A percentile compares a stretch with the other conserved stretches of the same genome.
phyloP scores from a whole-genome alignment of 2,329 filamentous ascomycete species.

The Fusarium temperatum region DNA sequence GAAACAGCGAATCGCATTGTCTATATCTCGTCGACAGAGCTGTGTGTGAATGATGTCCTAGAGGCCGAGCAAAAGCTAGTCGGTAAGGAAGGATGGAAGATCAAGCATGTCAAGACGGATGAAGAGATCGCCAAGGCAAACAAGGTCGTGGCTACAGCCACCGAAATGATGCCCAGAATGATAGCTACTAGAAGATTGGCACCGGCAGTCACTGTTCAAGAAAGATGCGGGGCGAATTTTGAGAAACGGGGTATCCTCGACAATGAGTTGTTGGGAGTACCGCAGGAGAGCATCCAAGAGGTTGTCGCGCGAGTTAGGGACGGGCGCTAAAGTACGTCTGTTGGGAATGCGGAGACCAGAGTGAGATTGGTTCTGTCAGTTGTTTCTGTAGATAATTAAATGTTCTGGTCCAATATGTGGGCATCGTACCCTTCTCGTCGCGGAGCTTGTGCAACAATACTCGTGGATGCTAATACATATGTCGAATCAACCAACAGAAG shows the following conservation, averaged over 20 bases:
- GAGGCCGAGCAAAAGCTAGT: neutral
- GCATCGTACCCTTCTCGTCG: neutral
- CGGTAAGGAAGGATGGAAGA: neutral
- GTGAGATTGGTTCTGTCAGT: fast-evolving
- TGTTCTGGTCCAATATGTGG: fast-evolving
- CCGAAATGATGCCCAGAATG: neutral
- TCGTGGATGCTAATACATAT: neutral
- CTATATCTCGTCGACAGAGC: neutral
- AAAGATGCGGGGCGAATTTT: neutral
- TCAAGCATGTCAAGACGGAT: neutral
- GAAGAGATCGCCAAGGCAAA: neutral
- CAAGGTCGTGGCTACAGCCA: neutral
- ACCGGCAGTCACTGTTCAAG: neutral
- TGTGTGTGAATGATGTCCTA: neutral
- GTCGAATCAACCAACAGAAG: neutral
- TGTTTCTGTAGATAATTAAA: neutral
- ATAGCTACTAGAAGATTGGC: neutral
- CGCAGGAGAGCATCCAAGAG: neutral
- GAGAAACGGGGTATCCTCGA: neutral
- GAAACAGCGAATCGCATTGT: neutral
- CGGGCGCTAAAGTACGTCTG: neutral
- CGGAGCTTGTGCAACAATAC: neutral
- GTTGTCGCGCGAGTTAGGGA: neutral
- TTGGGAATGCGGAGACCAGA: fast-evolving
- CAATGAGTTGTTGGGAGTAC: neutral